Base-by-base conservation (phyloP, 345 rosid species). In the Limnanthes douglasii region DNA sequence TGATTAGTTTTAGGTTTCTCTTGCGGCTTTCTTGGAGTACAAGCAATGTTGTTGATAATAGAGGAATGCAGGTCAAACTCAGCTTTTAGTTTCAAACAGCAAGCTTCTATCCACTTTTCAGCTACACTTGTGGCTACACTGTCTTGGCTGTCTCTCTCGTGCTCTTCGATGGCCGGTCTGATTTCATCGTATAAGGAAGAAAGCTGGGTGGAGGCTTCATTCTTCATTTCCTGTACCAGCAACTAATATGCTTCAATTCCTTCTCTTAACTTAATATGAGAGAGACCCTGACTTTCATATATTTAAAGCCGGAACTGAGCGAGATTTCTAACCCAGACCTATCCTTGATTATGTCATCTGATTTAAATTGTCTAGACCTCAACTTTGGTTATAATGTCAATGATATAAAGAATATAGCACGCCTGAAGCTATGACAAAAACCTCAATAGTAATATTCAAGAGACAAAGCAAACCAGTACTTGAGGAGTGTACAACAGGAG, bases 101-200 rank as follows among this genome's bases (percentile, higher is more conserved):
- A 60, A 18, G 83, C 94, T 62, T 75, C 70, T 16, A 90, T 84
- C 98, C 98, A 90, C 52, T 80, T 84, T 73, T 90, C 98, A 1
- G 94, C 98, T 31, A 90, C 86, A 25, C 84, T 72, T 19, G 98
- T 84, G 2, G 98, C 80, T 18, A 80, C 85, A 45, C 69, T 68
- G 46, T 84, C 98, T 56, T 90, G 94, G 65, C 53, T 90, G 49
- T 90, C 98, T 68, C 92, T 77, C 49, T 80, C 98, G 22, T 84
- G 88, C 56, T 90, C 94, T 58, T 90, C 96, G 21, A 90, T 80
- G 5, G 85, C 88, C 1, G 94, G 96, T 6, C 96, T 57, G 37
- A 90, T 90, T 53, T 84, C 93, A 50, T 73, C 51, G 21, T 75
- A 84, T 46, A 90, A 48, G 21, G 62, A 52, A 12, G 73, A 51